A percentile compares a stretch with the other conserved stretches of the same genome.
Conservation (phyloP, 805 yeast genomes). For the Barnettozyma sp. region DNA sequence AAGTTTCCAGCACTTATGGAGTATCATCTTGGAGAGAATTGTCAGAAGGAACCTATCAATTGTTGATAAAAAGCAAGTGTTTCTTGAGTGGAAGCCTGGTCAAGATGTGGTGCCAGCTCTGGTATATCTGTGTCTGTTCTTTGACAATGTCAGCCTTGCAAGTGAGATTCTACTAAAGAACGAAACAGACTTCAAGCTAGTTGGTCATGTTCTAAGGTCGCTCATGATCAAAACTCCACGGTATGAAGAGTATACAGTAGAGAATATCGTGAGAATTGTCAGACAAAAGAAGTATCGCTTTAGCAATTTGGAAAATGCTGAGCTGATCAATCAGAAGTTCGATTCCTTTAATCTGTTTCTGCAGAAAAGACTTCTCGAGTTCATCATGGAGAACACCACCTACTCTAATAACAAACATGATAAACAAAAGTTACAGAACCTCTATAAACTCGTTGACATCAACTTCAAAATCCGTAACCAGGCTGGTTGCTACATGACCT, state of each 20-base stretch:
- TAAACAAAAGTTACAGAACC: slow-evolving; percentile 3
- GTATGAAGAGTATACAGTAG: slow-evolving; percentile 17
- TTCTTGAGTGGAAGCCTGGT: neutral
- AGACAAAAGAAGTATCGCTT: slow-evolving; percentile 10
- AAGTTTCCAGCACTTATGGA: neutral
- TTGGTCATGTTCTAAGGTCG: slow-evolving; percentile 6
- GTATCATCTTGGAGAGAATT: neutral
- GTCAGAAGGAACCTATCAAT: neutral
- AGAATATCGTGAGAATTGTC: slow-evolving; percentile 14
- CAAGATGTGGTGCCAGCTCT: neutral
- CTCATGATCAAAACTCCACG: slow-evolving; percentile 18
- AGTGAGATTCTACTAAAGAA: slow-evolving; percentile 1
- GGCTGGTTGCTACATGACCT: slow-evolving; percentile 19
- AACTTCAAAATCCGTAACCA: slow-evolving; percentile 15
- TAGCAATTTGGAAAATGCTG: slow-evolving; percentile 12
- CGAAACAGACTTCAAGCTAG: neutral
- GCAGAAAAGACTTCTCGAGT: slow-evolving; percentile 10
- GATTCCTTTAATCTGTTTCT: slow-evolving; percentile 7
- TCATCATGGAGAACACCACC: slow-evolving; percentile 7
- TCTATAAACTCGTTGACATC: slow-evolving; percentile 14
- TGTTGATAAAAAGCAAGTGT: neutral
- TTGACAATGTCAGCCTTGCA: neutral
- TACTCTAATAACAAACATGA: slow-evolving; percentile 1
- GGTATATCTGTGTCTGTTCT: neutral
- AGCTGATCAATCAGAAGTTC: slow-evolving; percentile 13